Percentiles rank a stretch among this genome's conserved stretches.
phyloP scores from a whole-genome alignment of 192 early-diverging fungal species.

The Podila minutissima region DNA sequence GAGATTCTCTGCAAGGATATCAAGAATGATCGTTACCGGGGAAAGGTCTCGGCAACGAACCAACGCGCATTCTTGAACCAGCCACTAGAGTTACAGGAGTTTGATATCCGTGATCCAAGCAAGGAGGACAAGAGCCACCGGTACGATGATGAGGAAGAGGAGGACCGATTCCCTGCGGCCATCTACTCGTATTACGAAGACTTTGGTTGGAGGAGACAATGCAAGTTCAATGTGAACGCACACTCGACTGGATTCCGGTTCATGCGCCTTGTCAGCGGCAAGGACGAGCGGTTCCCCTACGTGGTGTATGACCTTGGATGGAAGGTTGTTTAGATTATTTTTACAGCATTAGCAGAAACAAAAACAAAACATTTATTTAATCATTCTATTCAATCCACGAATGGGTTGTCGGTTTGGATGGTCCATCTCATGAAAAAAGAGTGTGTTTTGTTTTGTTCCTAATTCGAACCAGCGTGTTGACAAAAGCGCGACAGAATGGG shows the following conservation, averaged over 20 bases:
- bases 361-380: too few species aligned
- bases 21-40: constrained; percentile 28
- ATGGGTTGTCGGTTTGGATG: too few species aligned
- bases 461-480: too few species aligned
- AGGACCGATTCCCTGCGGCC: constrained; percentile 1
- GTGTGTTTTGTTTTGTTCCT: too few species aligned
- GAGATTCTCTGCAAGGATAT: constrained; percentile 28
- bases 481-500: too few species aligned
- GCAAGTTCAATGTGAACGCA: constrained; percentile 40
- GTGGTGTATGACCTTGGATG: constrained; percentile 49
- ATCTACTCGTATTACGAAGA: constrained; percentile 32
- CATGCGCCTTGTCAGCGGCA: constrained; percentile 44
- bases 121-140: constrained; percentile 8
- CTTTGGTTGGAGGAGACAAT: constrained; percentile 45
- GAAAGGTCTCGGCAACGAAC: constrained; percentile 11
- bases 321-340: constrained; percentile 27
- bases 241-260: constrained; percentile 31
- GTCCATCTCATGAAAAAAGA: too few species aligned
- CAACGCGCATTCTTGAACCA: constrained; percentile 33
- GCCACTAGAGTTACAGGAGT: constrained; percentile 12
- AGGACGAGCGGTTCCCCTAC: constrained; percentile 38
- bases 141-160: constrained; percentile 6
- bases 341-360: neutral
- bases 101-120: constrained; percentile 20
- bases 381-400: too few species aligned